phyloP scores from a whole-genome alignment of 768 basidiomycete genomes.

The Filobasidium floriforme region DNA sequence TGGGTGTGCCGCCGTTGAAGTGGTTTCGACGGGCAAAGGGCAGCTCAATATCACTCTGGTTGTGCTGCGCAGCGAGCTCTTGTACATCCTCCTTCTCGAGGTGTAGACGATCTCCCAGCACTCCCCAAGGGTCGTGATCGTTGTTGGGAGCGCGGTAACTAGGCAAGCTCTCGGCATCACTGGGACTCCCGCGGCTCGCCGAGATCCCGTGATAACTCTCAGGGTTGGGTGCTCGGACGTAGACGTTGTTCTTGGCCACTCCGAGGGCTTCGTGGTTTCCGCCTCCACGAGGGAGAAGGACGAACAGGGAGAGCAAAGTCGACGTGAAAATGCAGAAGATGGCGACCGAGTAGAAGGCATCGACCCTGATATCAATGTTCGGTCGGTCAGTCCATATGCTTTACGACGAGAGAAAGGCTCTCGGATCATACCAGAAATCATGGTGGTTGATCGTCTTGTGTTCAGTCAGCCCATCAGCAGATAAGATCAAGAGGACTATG shows the following conservation, averaged over 20 bases:
- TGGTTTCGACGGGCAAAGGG: neutral
- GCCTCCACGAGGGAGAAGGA: slow-evolving; percentile 28
- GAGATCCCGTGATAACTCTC: neutral
- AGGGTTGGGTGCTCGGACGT: slow-evolving; percentile 23
- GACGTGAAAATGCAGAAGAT: slow-evolving; percentile 31
- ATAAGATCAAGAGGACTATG: slow-evolving; percentile 24
- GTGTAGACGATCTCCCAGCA: slow-evolving; percentile 31
- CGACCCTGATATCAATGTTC: neutral
- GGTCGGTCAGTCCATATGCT: neutral
- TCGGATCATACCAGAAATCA: slow-evolving; percentile 27
- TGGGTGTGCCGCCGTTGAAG: neutral
- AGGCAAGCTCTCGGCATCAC: neutral
- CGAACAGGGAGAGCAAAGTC: slow-evolving; percentile 32
- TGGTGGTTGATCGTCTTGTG: slow-evolving; percentile 27
- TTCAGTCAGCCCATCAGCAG: slow-evolving; percentile 29
- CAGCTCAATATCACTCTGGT: slow-evolving; percentile 6
- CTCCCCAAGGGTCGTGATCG: slow-evolving; percentile 25
- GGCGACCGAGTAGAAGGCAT: slow-evolving; percentile 23
- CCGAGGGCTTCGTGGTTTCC: neutral
- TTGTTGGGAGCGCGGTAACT: slow-evolving; percentile 10
- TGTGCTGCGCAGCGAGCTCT: slow-evolving; percentile 21
- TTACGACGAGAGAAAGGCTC: too few species aligned
- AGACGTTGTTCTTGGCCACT: slow-evolving; percentile 22
- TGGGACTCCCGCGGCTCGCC: neutral
- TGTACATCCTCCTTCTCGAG: slow-evolving; percentile 23